A percentile compares a stretch with the other conserved stretches of the same genome.
phyloP scores from a whole-genome alignment of 1,284 basidiomycete species.

The Microbotryum violaceum region DNA sequence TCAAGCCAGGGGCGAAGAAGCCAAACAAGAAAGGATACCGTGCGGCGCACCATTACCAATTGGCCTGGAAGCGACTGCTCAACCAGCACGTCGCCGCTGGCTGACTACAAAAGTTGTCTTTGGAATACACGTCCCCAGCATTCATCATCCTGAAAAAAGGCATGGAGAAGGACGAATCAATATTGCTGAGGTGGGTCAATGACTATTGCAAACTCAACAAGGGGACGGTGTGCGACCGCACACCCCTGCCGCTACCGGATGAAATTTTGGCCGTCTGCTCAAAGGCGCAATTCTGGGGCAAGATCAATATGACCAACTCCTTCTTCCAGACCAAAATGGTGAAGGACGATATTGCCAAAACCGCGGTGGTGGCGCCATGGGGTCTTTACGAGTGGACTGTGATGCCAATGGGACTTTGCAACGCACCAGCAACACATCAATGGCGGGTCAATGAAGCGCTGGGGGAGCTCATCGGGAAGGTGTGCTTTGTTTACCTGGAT shows the following conservation, averaged over 20 bases:
- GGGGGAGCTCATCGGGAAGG: constrained; percentile 1
- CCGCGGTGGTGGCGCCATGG: constrained; percentile 43
- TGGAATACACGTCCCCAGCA: constrained; percentile 40
- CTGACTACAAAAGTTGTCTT: constrained; percentile 7
- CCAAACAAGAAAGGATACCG: not conserved
- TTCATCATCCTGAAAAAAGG: constrained; percentile 50
- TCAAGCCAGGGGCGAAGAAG: no score
- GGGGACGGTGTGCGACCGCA: constrained; percentile 20
- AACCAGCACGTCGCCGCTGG: constrained; percentile 14
- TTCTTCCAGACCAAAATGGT: constrained; percentile 46
- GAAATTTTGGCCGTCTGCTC: constrained; percentile 8
- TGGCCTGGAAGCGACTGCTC: constrained; percentile 9
- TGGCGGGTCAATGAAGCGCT: constrained; percentile 19
- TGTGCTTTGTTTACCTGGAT: constrained; percentile 42
- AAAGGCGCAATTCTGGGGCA: constrained; percentile 37
- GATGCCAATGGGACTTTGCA: constrained; percentile 46
- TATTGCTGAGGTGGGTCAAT: constrained; percentile 16
- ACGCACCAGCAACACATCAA: constrained; percentile 42
- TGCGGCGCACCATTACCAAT: constrained; percentile 2
- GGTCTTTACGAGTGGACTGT: no score
- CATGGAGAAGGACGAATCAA: constrained; percentile 38
- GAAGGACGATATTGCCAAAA: constrained; percentile 42
- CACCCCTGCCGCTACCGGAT: constrained; percentile 17
- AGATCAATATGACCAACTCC: constrained; percentile 45
- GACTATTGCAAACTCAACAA: constrained; percentile 17